These are phyloP conservation scores for Paramecium caudatum DNA, from an alignment of 73 alveolate genomes.

Conservation along the genomic window DNA sequence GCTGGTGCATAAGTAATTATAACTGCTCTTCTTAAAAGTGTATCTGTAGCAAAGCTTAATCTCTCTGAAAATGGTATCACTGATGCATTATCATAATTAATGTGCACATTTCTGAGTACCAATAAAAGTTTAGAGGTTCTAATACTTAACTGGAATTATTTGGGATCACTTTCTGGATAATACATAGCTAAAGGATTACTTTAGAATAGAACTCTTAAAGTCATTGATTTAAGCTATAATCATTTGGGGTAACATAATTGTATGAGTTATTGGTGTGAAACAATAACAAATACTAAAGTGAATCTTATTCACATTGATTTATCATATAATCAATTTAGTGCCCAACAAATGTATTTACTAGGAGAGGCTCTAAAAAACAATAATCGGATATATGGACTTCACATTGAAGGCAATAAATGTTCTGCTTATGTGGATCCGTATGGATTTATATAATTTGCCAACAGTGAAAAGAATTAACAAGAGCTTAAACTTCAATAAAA, in stretches of 20 bases:
- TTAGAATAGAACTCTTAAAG: constrained; percentile 30
- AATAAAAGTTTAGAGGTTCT: constrained; percentile 20
- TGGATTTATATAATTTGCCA: constrained; percentile 45
- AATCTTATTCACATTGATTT: constrained; percentile 47
- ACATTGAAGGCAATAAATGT: constrained; percentile 63
- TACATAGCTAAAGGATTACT: constrained; percentile 10
- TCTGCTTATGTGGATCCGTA: constrained; percentile 59
- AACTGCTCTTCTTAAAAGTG: not conserved
- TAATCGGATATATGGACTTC: constrained; percentile 49
- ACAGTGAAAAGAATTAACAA: not conserved
- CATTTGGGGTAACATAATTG: constrained; percentile 46
- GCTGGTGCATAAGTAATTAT: not conserved
- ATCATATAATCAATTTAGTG: constrained; percentile 65
- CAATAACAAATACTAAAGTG: not conserved
- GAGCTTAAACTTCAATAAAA: not conserved
- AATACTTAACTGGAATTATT: constrained; percentile 40
- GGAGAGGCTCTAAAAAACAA: constrained; percentile 4
- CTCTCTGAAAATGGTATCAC: constrained; percentile 40
- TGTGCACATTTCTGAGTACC: not conserved
- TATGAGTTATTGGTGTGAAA: constrained; percentile 11
- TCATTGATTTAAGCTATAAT: constrained; percentile 49
- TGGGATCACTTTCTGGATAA: constrained; percentile 21
- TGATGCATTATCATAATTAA: not conserved
- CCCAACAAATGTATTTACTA: not conserved
- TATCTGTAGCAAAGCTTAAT: not conserved